A percentile compares a stretch with the other conserved stretches of the same genome.
Evolutionary conservation across 345 rosid genomes (phyloP).

Genomic region (Brassica juncea): DNA sequence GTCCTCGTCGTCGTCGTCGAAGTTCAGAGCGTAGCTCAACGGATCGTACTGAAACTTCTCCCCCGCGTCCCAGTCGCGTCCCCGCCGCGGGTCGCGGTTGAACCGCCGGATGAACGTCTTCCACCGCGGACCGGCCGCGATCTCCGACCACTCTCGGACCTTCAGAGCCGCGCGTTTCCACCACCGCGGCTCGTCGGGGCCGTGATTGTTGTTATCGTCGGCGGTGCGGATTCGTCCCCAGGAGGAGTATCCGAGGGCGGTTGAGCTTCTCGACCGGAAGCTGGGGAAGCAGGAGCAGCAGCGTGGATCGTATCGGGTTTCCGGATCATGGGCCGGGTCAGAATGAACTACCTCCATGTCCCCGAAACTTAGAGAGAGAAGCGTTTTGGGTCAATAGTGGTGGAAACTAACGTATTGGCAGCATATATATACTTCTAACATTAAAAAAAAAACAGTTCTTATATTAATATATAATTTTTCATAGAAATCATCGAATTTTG

Average conservation of each 20-base stretch:
- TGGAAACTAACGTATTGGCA: neutral
- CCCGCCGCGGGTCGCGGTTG: conserved; percentile 54
- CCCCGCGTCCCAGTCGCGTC: conserved; percentile 44
- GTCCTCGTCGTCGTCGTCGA: conserved; percentile 62
- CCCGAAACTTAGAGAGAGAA: neutral
- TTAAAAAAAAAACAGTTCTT: neutral
- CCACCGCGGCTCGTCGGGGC: conserved; percentile 42
- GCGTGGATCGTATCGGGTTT: conserved; percentile 34
- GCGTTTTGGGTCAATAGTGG: neutral
- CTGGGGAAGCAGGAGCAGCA: conserved; percentile 68
- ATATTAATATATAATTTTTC: neutral
- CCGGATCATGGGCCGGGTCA: conserved; percentile 31
- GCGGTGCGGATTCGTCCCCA: conserved; percentile 53
- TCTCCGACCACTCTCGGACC: conserved; percentile 90
- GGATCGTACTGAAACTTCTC: conserved; percentile 86
- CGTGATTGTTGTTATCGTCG: conserved; percentile 29
- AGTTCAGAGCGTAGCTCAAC: conserved; percentile 78
- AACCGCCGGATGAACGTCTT: conserved; percentile 90
- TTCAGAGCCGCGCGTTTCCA: conserved; percentile 59
- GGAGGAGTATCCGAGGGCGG: conserved; percentile 34
- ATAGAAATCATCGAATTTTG: neutral
- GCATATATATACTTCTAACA: neutral
- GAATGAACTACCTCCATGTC: conserved; percentile 28
- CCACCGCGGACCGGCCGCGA: conserved; percentile 97
- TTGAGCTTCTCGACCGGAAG: conserved; percentile 46